Base-by-base conservation (phyloP, 2,329 filamentous ascomycete genomes). In the Scedosporium apiospermum region DNA sequence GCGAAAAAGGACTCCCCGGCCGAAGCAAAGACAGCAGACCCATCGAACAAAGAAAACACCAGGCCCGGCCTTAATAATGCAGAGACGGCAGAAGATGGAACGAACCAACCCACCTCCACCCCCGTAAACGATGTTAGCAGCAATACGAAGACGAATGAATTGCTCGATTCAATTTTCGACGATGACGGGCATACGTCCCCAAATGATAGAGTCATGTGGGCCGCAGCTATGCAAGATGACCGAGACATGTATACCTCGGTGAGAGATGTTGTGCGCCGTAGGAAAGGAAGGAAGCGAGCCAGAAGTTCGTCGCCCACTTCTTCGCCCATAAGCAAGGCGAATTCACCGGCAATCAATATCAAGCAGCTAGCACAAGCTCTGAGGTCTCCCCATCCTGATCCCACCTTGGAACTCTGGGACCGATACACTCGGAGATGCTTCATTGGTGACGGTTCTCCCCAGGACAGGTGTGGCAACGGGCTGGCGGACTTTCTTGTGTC, bases 351-450 rank as follows among this genome's bases (percentile, higher is more conserved):
- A 0, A 76, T 87, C 65, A 84, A 89, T 67, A 74, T 87, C 46
- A 81, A 84, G 68, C 79, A 80, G 65, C 74, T 88, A 51, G 81
- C 82, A 46, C 78, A 81, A 62, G 78, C 83, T 0, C 73, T 90
- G 53, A 86, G 82, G 66, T 88, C 88, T 1, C 87, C 87, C 12
- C 84, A 88, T 66, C 82, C 86, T 38, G 89, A 93, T 68, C 88
- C 90, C 44, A 88, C 88, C 2, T 74, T 88, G 38, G 88, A 93
- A 66, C 74, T 93, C 1, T 93, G 90, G 90, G 89, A 89, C 67
- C 85, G 88, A 61, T 91, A 90, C 70, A 83, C 88, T 44, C 74
- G 85, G 62, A 75, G 65, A 66, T 27, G 79, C 69, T 76, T 80
- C 65, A 73, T 74, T 61, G 71, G 77, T 14, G 73, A 79, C 65